Conservation (phyloP, 257 asterid species). For the Solanum raphanifolium region DNA sequence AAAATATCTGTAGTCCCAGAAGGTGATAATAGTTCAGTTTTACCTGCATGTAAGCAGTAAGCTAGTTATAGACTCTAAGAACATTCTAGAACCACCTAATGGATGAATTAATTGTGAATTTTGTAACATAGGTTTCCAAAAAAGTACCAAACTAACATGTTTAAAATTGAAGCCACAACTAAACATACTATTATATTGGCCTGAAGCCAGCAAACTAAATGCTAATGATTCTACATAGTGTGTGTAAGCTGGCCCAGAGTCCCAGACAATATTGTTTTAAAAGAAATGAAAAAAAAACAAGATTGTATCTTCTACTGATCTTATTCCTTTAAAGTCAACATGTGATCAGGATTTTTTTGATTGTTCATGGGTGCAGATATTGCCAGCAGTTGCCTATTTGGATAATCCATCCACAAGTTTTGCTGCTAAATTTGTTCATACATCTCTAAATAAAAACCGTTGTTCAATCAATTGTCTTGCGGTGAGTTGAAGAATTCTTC, state of each 20-base stretch:
- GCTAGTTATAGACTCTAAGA: background rate
- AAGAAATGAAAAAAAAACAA: background rate
- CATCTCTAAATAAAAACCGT: slow-evolving; percentile 90
- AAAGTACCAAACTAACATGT: background rate
- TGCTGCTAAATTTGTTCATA: slow-evolving; percentile 97
- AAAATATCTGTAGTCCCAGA: background rate
- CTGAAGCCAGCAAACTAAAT: background rate
- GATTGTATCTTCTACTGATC: background rate
- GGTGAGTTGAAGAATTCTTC: slow-evolving; percentile 41
- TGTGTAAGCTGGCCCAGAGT: background rate
- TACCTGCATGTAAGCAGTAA: background rate
- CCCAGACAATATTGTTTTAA: background rate
- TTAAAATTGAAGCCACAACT: background rate
- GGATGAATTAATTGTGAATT: background rate
- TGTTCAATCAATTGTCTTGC: slow-evolving; percentile 86
- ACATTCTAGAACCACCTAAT: background rate
- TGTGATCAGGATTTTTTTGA: background rate
- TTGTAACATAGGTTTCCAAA: background rate
- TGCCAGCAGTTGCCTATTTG: slow-evolving; percentile 69
- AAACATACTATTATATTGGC: background rate
- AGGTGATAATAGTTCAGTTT: background rate
- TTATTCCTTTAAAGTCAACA: background rate
- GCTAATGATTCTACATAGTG: background rate
- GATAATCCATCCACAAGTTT: slow-evolving; percentile 96
- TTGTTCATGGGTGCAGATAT: slow-evolving; percentile 53